Base-by-base conservation (phyloP, 2,329 filamentous ascomycete species). In the Myriosclerotinia curreyana region DNA sequence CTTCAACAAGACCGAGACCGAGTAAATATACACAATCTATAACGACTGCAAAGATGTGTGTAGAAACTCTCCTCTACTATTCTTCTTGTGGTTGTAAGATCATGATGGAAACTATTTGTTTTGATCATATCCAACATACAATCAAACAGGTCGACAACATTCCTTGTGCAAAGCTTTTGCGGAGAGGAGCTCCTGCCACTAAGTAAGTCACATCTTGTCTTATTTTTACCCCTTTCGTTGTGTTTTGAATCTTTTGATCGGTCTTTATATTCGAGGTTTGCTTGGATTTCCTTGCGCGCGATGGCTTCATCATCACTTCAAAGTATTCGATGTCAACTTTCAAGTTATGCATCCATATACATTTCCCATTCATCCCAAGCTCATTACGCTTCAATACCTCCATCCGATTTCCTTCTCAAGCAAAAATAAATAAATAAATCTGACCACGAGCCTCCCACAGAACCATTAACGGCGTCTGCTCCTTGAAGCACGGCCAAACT, bases 21-120 rank as follows among this genome's bases (percentile, higher is more conserved):
- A 4, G 12, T 7, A 22, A 9, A 25, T 5, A 12, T 22, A 36
- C n/a, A 31, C 2, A 0, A 3, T 6, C 15, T 8, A 36, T 22
- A 3, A 5, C 4, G 25, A 1, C 42, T 12, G 14, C 5, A 15
- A 25, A 25, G 42, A 59, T 59, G 55, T 59, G 55, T 36, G 31
- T 20, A 5, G 31, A 59, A 22, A 59, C 42, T 20, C 28, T 48
- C n/a, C 17, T 48, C n/a, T 22, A 6, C 2, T 59, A 59, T 9
- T 36, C 31, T 4, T 31, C 11, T 17, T 59, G 55, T 20, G 8
- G 3, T 22, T 59, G 55, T 15, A 14, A 20, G 1, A 49, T 59
- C 5, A 59, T 59, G 55, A n/a, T 59, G 4, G 20, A 59, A 22
- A 59, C n/a, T 14, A 25, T 59, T 25, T 59, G 55, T 49, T 59